A percentile compares a stretch with the other conserved stretches of the same genome.
Conservation (phyloP, 1,284 basidiomycete genomes). For the Meira miltonrushii region DNA sequence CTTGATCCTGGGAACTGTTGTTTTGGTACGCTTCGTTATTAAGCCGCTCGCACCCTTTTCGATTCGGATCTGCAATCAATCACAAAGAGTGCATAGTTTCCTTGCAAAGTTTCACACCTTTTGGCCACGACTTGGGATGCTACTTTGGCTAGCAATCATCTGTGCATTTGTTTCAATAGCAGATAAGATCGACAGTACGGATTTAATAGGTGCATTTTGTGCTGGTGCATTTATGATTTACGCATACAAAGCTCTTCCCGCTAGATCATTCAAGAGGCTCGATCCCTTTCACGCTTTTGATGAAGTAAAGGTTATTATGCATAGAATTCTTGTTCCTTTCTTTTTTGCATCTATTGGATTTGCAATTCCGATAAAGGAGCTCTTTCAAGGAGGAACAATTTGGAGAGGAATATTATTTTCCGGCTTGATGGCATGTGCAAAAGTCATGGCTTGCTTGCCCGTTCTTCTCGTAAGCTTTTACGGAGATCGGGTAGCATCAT, state of each 20-base stretch:
- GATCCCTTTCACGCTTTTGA: conserved; percentile 1
- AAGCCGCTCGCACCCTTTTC: conserved; percentile 22
- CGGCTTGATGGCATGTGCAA: conserved; percentile 58
- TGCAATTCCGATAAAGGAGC: conserved; percentile 58
- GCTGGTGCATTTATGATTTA: conserved; percentile 6
- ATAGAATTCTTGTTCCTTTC: conserved; percentile 57
- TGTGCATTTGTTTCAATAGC: conserved; percentile 13
- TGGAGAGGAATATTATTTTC: conserved; percentile 60
- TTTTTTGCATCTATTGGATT: conserved; percentile 62
- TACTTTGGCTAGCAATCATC: conserved; percentile 10
- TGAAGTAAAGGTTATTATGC: conserved; percentile 8
- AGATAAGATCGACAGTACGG: conserved; percentile 17
- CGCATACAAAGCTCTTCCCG: conserved; percentile 2
- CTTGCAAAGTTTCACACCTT: background rate
- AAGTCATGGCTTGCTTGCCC: conserved; percentile 54
- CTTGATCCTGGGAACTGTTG: conserved; percentile 49
- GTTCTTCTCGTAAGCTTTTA: conserved; percentile 25
- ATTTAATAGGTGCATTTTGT: conserved; percentile 11
- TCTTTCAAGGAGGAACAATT: conserved; percentile 57
- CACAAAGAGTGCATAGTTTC: background rate
- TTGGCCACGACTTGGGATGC: conserved; percentile 9
- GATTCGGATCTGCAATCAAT: background rate
- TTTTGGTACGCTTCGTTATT: conserved; percentile 43
- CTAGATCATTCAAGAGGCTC: background rate
- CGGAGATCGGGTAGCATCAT: too few relatives aligned